Conservation (phyloP, 2,329 filamentous ascomycete species). For the Fusarium clavum region DNA sequence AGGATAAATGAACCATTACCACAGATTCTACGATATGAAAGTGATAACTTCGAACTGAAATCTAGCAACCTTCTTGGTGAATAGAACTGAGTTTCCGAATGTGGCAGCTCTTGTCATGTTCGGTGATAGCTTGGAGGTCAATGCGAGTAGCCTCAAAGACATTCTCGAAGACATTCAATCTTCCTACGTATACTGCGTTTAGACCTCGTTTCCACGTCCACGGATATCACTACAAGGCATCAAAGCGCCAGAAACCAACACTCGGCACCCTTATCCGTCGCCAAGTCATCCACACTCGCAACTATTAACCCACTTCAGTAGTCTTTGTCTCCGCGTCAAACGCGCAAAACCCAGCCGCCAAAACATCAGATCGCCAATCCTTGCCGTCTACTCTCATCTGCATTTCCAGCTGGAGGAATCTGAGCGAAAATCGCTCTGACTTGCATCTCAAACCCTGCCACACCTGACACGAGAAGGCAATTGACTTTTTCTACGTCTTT, state of each 20-base stretch:
- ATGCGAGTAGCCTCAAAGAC: accelerated
- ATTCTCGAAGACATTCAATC: accelerated
- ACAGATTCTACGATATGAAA: too few relatives aligned
- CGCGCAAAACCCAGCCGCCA: not conserved
- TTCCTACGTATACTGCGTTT: too few relatives aligned
- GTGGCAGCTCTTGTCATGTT: accelerated
- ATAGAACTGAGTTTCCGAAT: accelerated
- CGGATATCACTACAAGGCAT: not conserved
- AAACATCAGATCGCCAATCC: not conserved
- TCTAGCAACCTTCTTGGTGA: too few relatives aligned
- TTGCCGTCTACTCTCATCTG: not conserved
- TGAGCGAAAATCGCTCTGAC: not conserved
- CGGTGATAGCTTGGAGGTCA: too few relatives aligned
- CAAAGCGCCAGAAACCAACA: not conserved
- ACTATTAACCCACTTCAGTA: not conserved
- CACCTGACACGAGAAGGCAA: not conserved
- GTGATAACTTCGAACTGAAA: too few relatives aligned
- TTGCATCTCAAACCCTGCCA: not conserved
- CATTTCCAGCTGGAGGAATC: not conserved
- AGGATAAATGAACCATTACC: too few relatives aligned
- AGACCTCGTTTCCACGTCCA: not conserved
- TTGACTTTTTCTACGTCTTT: not conserved
- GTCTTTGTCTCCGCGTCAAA: too few relatives aligned
- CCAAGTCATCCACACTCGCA: not conserved
- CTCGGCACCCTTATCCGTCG: not conserved